These are phyloP conservation scores for Cyclocybe aegerita DNA, from an alignment of 768 basidiomycete species.

Conservation along the genomic window DNA sequence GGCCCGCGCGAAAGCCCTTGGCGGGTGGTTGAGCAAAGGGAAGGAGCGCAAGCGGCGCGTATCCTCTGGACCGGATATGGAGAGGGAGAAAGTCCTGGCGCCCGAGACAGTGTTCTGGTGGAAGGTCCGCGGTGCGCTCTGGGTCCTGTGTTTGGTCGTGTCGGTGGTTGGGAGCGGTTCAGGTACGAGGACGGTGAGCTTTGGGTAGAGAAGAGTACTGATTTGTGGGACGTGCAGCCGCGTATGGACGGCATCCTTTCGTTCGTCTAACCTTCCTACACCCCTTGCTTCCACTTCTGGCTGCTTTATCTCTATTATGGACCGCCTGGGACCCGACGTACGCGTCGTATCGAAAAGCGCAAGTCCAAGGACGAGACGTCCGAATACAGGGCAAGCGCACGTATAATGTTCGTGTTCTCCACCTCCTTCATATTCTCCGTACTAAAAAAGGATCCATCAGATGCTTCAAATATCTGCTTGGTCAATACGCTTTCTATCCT, in stretches of 20 bases:
- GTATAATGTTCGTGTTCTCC: slow-evolving; percentile 51
- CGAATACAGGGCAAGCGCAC: slow-evolving; percentile 60
- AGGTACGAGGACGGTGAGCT: slow-evolving; percentile 3
- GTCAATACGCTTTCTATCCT: slow-evolving; percentile 53
- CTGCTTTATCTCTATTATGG: slow-evolving; percentile 69
- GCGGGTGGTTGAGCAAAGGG: slow-evolving; percentile 69
- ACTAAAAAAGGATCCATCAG: slow-evolving; percentile 32
- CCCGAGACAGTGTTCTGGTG: slow-evolving; percentile 56
- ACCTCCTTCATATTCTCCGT: background rate
- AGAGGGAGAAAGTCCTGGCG: slow-evolving; percentile 39
- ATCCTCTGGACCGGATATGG: slow-evolving; percentile 33
- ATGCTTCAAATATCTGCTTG: slow-evolving; percentile 59
- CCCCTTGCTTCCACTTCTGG: slow-evolving; percentile 49
- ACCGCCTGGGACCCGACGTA: slow-evolving; percentile 88
- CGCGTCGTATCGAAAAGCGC: slow-evolving; percentile 52
- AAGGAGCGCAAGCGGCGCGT: slow-evolving; percentile 55
- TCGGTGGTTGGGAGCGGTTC: slow-evolving; percentile 39
- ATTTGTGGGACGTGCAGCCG: slow-evolving; percentile 22
- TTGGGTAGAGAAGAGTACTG: too few species aligned
- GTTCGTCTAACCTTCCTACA: slow-evolving; percentile 23
- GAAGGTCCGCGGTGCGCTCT: slow-evolving; percentile 69
- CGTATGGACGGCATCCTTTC: slow-evolving; percentile 29
- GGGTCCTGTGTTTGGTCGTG: slow-evolving; percentile 47
- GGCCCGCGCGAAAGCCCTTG: slow-evolving; percentile 77
- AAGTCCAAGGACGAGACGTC: slow-evolving; percentile 70